Percentiles rank a stretch among this genome's conserved stretches.
phyloP scores from a whole-genome alignment of 116 monocot species.

The Phalaenopsis hybrid region DNA sequence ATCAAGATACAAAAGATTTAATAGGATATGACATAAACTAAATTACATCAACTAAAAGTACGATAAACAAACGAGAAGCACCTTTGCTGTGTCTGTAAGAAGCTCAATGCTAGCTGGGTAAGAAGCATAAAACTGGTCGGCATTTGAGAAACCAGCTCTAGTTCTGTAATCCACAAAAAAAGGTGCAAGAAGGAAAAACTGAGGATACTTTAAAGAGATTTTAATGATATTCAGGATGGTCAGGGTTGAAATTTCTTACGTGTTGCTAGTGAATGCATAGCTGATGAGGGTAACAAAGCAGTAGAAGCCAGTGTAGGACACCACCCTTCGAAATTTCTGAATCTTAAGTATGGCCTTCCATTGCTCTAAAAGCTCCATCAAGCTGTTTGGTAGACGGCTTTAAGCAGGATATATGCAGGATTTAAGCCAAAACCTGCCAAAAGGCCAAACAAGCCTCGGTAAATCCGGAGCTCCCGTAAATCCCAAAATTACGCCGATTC shows the following conservation, averaged over 20 bases:
- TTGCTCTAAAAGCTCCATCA: slow-evolving; percentile 29
- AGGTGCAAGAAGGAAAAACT: neutral
- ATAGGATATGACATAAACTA: neutral
- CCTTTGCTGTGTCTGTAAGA: slow-evolving; percentile 75
- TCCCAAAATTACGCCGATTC: no score
- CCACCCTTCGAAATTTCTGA: slow-evolving; percentile 72
- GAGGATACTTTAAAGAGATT: neutral
- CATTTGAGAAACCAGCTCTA: slow-evolving; percentile 80
- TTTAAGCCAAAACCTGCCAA: no score
- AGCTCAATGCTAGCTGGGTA: slow-evolving; percentile 84
- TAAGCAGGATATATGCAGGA: neutral
- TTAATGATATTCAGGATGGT: neutral
- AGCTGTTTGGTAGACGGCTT: no score
- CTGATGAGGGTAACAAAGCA: slow-evolving; percentile 54
- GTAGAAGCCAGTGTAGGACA: slow-evolving; percentile 69
- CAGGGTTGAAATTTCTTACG: slow-evolving; percentile 26
- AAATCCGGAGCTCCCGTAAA: no score
- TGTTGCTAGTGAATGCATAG: slow-evolving; percentile 83
- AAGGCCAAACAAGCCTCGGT: no score
- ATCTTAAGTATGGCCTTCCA: slow-evolving; percentile 62
- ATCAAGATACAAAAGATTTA: neutral
- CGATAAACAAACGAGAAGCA: slow-evolving; percentile 6
- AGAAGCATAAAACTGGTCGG: slow-evolving; percentile 78
- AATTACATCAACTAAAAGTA: neutral
- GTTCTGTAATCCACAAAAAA: slow-evolving; percentile 31